Evolutionary conservation across 1,139 yeast genomes (phyloP), one percentile per base, ranked within the genome.

Genomic region (Saccharomyces hybrid): DNA sequence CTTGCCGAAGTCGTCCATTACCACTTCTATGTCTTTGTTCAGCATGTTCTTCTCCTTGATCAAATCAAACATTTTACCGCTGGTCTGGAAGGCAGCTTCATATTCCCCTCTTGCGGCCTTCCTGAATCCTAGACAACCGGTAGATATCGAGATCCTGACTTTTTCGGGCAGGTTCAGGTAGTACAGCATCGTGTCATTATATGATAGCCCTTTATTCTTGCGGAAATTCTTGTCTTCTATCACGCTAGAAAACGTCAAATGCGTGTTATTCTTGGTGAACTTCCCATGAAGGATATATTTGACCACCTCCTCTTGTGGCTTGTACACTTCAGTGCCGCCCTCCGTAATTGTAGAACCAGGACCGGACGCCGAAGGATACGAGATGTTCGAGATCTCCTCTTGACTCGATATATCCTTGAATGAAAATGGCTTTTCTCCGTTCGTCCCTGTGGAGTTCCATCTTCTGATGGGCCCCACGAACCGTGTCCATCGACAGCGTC

Each of bases 41-140:
- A 83, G 71, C 58, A 78, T 73, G 48, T 78, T 79, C 60, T 77
- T 77, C 60, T 82, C 84, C 65, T 83, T 82, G 65, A 91, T 87
- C 59, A 79, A 71, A 59, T 84, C 79, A 72, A 91, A 89, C 75
- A 88, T 78, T 61, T 81, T 80, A 7, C 90, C 75, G 25, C 90
- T 77, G 11, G 93, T 87, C 69, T 90, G 97, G 76, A 86, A 90
- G 13, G 86, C 88, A 1, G 97, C 97, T 73, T 91, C 98, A 67
- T 88, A 88, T 70, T 90, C 96, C 53, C 95, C 88, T 73, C 97
- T 80, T 56, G 86, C 87, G 8, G 88, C 80, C 67, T 86, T 85
- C 66, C 88, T 79, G 72, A 86, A 86, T 5, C 95, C 95, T 56
- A 86, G 73, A 66, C 79, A 80, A 52, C 95, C 95, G 0, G 91